These are phyloP conservation scores for Colletotrichum salicis DNA, from an alignment of 2,329 filamentous ascomycete species.

Conservation along the genomic window DNA sequence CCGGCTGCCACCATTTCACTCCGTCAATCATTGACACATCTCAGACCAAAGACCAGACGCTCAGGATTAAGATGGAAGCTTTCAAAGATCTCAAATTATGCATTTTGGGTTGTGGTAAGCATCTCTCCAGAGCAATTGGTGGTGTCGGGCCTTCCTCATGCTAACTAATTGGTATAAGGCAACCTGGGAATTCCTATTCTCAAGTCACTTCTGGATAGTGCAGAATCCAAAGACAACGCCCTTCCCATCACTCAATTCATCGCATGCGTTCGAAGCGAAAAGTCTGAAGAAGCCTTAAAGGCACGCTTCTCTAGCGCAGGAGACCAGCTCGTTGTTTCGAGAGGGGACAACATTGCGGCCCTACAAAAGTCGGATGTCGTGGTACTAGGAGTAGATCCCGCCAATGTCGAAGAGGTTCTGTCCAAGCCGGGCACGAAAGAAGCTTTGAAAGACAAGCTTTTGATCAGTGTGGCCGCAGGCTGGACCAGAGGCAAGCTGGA, in stretches of 20 bases:
- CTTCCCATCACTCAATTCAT: constrained; percentile 41
- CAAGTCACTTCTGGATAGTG: constrained; percentile 35
- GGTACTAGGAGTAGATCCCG: constrained; percentile 59
- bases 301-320: constrained; percentile 36
- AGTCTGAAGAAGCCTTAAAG: constrained; percentile 38
- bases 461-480: constrained; percentile 63
- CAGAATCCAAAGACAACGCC: neutral
- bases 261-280: constrained; percentile 44
- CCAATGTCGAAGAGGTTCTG: constrained; percentile 52
- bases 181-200: constrained; percentile 47
- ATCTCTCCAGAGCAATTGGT: too few species aligned
- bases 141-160: neutral
- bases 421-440: constrained; percentile 48
- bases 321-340: constrained; percentile 40
- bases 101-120: constrained; percentile 33
- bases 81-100: constrained; percentile 23
- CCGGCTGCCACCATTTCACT: too few species aligned
- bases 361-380: constrained; percentile 50
- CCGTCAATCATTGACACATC: too few species aligned
- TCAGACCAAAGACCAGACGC: too few species aligned
- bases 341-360: constrained; percentile 48
- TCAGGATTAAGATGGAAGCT: neutral
- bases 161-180: constrained; percentile 35
- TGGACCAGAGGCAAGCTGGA: constrained; percentile 56
- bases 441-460: constrained; percentile 54